These are phyloP conservation scores for Aspergillus hiratsukae DNA, from an alignment of 2,329 filamentous ascomycete genomes.

Conservation along the genomic window DNA sequence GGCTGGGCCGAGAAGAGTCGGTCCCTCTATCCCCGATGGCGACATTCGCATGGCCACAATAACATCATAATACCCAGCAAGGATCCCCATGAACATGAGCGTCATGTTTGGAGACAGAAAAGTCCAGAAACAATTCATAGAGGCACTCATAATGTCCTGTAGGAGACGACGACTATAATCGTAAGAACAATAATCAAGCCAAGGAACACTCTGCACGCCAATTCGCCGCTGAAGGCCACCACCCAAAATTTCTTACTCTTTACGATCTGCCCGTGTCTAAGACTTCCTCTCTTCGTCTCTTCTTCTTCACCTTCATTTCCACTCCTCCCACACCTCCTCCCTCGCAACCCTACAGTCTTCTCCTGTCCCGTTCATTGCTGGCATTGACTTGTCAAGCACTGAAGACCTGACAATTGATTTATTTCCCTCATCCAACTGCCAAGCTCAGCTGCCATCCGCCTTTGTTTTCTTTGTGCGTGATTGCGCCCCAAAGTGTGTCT, in stretches of 20 bases:
- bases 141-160: neutral
- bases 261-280: neutral
- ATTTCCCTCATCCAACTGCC: conserved; percentile 8
- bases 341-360: conserved; percentile 22
- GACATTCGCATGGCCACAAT: neutral
- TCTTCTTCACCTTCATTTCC: conserved; percentile 18
- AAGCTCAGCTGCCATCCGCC: conserved; percentile 14
- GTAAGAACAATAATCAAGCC: neutral
- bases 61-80: neutral
- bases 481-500: conserved; percentile 7
- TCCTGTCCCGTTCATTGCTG: conserved; percentile 36
- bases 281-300: conserved; percentile 16
- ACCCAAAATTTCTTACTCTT: neutral
- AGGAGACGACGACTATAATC: neutral
- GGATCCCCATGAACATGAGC: neutral
- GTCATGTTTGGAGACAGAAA: neutral
- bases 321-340: conserved; percentile 20
- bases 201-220: neutral
- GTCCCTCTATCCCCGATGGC: neutral
- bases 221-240: neutral
- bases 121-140: neutral
- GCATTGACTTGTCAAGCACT: conserved; percentile 51
- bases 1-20: neutral
- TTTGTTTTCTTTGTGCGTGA: conserved; percentile 19
- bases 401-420: conserved; percentile 28